These are phyloP conservation scores for Neofusicoccum kwambonambiense DNA, from an alignment of 2,329 filamentous ascomycete species.

Conservation along the genomic window DNA sequence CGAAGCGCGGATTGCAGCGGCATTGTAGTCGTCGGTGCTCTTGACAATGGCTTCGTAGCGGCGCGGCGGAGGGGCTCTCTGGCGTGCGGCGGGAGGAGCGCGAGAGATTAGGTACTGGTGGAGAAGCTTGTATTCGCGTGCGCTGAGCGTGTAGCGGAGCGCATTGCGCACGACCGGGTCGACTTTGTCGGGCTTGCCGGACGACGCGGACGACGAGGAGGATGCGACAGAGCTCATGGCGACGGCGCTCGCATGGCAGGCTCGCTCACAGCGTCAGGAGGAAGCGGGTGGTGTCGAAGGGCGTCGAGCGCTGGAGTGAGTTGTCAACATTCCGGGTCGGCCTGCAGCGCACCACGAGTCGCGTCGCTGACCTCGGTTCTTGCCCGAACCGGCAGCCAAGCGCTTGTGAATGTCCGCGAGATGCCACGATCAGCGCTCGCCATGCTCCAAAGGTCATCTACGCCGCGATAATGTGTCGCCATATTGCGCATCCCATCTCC, in stretches of 20 bases:
- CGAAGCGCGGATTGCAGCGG: slow-evolving; percentile 46
- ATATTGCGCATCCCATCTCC: background rate
- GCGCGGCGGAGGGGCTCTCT: slow-evolving; percentile 50
- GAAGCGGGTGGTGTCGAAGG: background rate
- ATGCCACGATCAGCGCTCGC: background rate
- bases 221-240: slow-evolving; percentile 31
- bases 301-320: background rate
- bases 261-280: background rate
- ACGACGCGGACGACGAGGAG: slow-evolving; percentile 29
- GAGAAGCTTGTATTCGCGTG: slow-evolving; percentile 80
- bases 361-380: slow-evolving; percentile 1
- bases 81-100: slow-evolving; percentile 57
- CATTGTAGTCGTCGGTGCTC: slow-evolving; percentile 49
- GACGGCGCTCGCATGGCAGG: slow-evolving; percentile 10
- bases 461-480: background rate
- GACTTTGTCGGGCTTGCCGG: slow-evolving; percentile 32
- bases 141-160: slow-evolving; percentile 78
- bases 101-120: slow-evolving; percentile 81
- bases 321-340: background rate
- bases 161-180: slow-evolving; percentile 82
- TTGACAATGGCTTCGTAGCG: slow-evolving; percentile 53
- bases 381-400: background rate
- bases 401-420: slow-evolving; percentile 1
- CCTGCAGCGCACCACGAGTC: background rate
- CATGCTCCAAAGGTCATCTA: background rate